phyloP scores from a whole-genome alignment of 345 rosid species.

The Citrus trifoliata region DNA sequence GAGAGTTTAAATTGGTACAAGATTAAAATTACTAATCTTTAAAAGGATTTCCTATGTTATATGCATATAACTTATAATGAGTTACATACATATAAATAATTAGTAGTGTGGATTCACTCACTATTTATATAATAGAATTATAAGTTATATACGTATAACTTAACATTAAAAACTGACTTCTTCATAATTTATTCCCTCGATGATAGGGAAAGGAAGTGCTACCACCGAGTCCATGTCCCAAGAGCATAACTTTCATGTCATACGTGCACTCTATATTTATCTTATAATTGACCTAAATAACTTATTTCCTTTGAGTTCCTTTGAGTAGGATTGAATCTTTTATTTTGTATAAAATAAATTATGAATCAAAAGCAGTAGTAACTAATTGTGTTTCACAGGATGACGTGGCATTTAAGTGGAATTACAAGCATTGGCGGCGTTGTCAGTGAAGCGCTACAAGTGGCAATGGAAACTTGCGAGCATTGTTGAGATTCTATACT shows the following conservation, averaged over 20 bases:
- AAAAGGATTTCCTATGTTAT: too few species aligned
- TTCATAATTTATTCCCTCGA: too few species aligned
- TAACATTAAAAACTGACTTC: too few species aligned
- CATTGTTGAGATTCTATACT: not conserved
- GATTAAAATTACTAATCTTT: too few species aligned
- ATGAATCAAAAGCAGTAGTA: not conserved
- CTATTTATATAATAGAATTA: accelerated
- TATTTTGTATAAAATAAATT: not conserved
- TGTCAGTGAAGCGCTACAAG: not conserved
- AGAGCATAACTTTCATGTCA: too few species aligned
- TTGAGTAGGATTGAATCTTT: not conserved
- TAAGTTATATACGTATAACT: accelerated
- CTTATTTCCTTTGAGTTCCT: not conserved
- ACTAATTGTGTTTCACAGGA: not conserved
- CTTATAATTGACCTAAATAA: too few species aligned
- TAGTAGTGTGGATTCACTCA: too few species aligned
- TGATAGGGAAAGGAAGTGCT: too few species aligned
- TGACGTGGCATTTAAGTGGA: not conserved
- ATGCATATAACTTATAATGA: accelerated
- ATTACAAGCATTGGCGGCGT: not conserved
- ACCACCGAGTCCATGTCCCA: too few species aligned
- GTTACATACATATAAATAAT: too few species aligned
- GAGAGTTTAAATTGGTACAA: too few species aligned
- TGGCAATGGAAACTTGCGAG: not conserved
- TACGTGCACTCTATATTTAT: too few species aligned